Evolutionary conservation across 306 rosid genomes (phyloP).

Genomic region (Prunus armeniaca): DNA sequence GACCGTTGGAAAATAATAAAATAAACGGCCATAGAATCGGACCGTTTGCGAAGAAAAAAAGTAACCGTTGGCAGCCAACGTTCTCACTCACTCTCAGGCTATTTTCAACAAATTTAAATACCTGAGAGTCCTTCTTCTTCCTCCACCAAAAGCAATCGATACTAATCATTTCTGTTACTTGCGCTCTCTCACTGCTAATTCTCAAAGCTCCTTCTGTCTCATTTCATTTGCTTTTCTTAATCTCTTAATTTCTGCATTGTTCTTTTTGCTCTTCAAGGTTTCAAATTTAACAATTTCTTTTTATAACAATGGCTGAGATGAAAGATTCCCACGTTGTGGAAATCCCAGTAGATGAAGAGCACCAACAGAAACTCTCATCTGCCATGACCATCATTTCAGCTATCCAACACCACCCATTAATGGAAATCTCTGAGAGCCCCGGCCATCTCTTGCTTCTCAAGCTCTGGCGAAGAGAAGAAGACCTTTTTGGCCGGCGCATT

Average conservation of each 20-base stretch:
- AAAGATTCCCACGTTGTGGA: slow-evolving; percentile 65
- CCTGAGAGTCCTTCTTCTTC: background rate
- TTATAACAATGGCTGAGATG: slow-evolving; percentile 51
- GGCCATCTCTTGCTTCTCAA: slow-evolving; percentile 85
- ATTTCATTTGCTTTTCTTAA: background rate
- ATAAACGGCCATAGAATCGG: background rate
- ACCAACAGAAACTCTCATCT: slow-evolving; percentile 32
- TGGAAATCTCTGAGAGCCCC: slow-evolving; percentile 67
- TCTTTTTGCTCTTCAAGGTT: background rate
- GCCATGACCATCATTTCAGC: slow-evolving; percentile 38
- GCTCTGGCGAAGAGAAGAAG: slow-evolving; percentile 89
- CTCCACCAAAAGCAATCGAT: slow-evolving; percentile 12
- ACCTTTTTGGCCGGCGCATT: slow-evolving; percentile 50
- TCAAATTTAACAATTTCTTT: background rate
- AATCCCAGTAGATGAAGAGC: slow-evolving; percentile 72
- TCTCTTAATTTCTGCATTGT: background rate
- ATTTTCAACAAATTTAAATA: slow-evolving; percentile 8
- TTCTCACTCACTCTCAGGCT: background rate
- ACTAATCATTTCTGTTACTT: background rate
- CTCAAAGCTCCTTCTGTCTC: background rate
- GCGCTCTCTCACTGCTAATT: background rate
- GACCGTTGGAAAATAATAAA: slow-evolving; percentile 14
- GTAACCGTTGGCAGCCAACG: slow-evolving; percentile 5
- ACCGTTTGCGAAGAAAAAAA: slow-evolving; percentile 8
- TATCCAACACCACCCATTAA: slow-evolving; percentile 77